Evolutionary conservation across 179 eudicot genomes (phyloP).

Genomic region (Pouteria campechiana): DNA sequence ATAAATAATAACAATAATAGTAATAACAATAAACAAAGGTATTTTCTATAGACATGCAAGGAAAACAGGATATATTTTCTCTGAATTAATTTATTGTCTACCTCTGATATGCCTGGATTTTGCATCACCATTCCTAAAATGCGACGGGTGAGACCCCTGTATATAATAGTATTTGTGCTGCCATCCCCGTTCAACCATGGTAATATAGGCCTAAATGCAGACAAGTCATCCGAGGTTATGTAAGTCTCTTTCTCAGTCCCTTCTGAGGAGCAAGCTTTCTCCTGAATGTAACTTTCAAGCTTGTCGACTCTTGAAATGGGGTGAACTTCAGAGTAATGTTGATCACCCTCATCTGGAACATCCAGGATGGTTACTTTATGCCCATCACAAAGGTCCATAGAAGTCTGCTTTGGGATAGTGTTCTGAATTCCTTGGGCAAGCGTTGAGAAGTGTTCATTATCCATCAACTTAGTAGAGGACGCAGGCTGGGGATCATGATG

Average conservation of each 20-base stretch:
- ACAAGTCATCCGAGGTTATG: conserved; percentile 18
- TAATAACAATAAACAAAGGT: background rate
- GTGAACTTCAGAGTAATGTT: conserved; percentile 21
- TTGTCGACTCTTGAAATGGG: conserved; percentile 8
- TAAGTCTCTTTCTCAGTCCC: conserved; percentile 13
- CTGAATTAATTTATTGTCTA: no score
- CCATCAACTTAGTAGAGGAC: conserved; percentile 10
- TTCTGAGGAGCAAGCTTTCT: conserved; percentile 14
- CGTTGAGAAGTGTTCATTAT: conserved; percentile 8
- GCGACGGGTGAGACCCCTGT: conserved; percentile 78
- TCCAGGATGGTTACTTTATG: conserved; percentile 71
- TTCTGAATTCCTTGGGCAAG: conserved; percentile 14
- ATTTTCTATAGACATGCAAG: background rate
- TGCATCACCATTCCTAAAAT: conserved; percentile 77
- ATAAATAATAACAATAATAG: background rate
- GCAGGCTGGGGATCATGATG: conserved; percentile 20
- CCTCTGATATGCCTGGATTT: conserved; percentile 95
- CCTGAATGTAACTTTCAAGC: conserved; percentile 16
- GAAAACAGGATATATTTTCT: no score
- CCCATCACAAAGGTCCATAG: conserved; percentile 20
- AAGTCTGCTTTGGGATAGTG: conserved; percentile 4
- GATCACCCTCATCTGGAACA: conserved; percentile 38
- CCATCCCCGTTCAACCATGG: conserved; percentile 98
- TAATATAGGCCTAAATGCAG: conserved; percentile 46
- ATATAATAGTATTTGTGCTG: conserved; percentile 53